These are phyloP conservation scores for Candida saitoana DNA, from an alignment of 805 yeast species.

Conservation along the genomic window DNA sequence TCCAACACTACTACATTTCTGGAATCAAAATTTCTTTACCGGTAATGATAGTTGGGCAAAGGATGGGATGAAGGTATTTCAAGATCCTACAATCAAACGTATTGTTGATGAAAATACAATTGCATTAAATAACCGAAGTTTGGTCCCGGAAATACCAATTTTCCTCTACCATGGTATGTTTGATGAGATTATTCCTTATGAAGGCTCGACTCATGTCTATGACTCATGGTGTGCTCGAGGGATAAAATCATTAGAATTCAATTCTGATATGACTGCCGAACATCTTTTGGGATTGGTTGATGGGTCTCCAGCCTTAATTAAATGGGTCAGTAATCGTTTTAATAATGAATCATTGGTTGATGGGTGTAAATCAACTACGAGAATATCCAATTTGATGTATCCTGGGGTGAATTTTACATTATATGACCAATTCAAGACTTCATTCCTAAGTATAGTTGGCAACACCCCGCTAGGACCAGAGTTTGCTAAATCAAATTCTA, in stretches of 20 bases:
- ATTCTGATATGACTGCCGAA: conserved; percentile 14
- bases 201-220: conserved; percentile 12
- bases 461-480: background rate
- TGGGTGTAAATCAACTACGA: conserved; percentile 43
- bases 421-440: background rate
- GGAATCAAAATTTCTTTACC: conserved; percentile 8
- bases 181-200: conserved; percentile 17
- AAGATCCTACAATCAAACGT: conserved; percentile 7
- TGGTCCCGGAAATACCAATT: conserved; percentile 18
- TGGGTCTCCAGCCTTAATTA: conserved; percentile 17
- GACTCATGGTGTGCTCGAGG: conserved; percentile 23
- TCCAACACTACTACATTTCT: conserved; percentile 4
- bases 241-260: conserved; percentile 22
- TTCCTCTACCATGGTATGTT: conserved; percentile 18
- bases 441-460: background rate
- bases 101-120: conserved; percentile 14
- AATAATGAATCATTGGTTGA: conserved; percentile 11
- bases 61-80: conserved; percentile 10
- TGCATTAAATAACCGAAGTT: conserved; percentile 7
- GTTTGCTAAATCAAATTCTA: background rate
- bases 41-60: conserved; percentile 10
- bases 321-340: conserved; percentile 16
- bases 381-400: conserved; percentile 45
- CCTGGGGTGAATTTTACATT: conserved; percentile 18
- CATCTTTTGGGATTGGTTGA: conserved; percentile 14